Evolutionary conservation across 768 basidiomycete species (phyloP), one percentile per base, ranked within the genome.

Genomic region (Cystofilobasidium capitatum): DNA sequence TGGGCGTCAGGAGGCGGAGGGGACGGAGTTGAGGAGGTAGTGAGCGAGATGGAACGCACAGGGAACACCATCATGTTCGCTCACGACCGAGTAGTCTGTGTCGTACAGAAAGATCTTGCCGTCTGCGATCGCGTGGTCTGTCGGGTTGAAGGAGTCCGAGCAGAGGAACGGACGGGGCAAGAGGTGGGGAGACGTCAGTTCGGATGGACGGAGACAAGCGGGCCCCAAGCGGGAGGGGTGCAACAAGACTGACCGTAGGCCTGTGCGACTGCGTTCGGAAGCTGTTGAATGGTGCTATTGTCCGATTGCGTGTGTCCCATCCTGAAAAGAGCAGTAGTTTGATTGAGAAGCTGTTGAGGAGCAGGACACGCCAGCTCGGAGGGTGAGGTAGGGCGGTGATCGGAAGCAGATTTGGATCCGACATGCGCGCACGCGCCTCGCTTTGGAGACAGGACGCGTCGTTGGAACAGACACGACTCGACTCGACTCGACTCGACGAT

Each of bases 71-170:
- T 49, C 26, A 22, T 47, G 55, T 22, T 35, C 8, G 24, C 45
- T 22, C 3, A 16, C 17, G n/a, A 55, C 36, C 12, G 36, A 22
- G 3, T 35, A 6, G 3, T 31, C 24, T 10, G 66, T 68, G 33
- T 68, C 61, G 61, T 68, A 68, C n/a, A 68, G 61, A 8, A 62
- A 55, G 47, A 68, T 63, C 61, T 68, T 57, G 1, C 40, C 61
- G 14, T n/a, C 40, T 2, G 39, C 24, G 13, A 62, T 44, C 6
- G 59, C 66, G 8, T 62, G 33, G 10, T 57, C 66, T 67, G 16
- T 14, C 4, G 4, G 14, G 14, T 24, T 35, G 49, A 13, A 36
- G 7, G 35, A 36, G 3, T 31, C 13, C 42, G 36, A 40, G 16
- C 6, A 2, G 2, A 60, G 0, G n/a, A 22, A 24, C 33, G 20